Percentiles rank a stretch among this genome's conserved stretches.
phyloP scores from a whole-genome alignment of 164 flowering plant species.

The Taxillus chinensis region DNA sequence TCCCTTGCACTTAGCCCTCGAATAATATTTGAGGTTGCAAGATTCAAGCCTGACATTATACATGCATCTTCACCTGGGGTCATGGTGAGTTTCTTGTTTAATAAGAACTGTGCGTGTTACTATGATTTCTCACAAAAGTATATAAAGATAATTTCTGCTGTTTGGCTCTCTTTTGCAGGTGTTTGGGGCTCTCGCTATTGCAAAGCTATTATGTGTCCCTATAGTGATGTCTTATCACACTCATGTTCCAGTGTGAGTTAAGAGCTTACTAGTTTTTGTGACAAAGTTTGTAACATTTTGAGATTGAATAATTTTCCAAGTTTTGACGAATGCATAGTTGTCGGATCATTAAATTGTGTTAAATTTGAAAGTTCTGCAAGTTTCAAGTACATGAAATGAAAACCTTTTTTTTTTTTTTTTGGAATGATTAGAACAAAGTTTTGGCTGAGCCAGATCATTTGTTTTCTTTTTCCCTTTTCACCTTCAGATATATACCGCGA shows the following conservation, averaged over 20 bases:
- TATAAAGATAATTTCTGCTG: not conserved
- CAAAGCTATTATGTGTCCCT: slow-evolving; percentile 81
- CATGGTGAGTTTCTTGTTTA: slow-evolving; percentile 41
- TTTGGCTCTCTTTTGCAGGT: slow-evolving; percentile 36
- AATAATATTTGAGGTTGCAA: slow-evolving; percentile 85
- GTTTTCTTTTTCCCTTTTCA: not conserved
- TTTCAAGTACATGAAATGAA: no score
- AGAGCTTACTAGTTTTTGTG: slow-evolving; percentile 3
- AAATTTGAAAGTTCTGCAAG: not conserved
- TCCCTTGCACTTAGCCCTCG: slow-evolving; percentile 96
- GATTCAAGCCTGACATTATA: slow-evolving; percentile 94
- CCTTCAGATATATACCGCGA: slow-evolving; percentile 91
- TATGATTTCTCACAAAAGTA: not conserved
- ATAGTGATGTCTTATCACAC: slow-evolving; percentile 98
- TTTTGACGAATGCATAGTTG: no score
- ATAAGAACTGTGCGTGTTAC: not conserved
- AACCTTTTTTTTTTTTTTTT: no score
- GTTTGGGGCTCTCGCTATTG: slow-evolving; percentile 88
- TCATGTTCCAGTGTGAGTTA: slow-evolving; percentile 96
- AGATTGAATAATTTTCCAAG: no score
- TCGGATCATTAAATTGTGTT: not conserved
- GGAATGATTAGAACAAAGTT: not conserved
- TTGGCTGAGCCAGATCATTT: slow-evolving; percentile 5
- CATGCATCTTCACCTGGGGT: slow-evolving; percentile 98
- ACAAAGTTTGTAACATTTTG: not conserved